phyloP scores from a whole-genome alignment of 2,329 filamentous ascomycete species.

The Fusarium verticillioides region DNA sequence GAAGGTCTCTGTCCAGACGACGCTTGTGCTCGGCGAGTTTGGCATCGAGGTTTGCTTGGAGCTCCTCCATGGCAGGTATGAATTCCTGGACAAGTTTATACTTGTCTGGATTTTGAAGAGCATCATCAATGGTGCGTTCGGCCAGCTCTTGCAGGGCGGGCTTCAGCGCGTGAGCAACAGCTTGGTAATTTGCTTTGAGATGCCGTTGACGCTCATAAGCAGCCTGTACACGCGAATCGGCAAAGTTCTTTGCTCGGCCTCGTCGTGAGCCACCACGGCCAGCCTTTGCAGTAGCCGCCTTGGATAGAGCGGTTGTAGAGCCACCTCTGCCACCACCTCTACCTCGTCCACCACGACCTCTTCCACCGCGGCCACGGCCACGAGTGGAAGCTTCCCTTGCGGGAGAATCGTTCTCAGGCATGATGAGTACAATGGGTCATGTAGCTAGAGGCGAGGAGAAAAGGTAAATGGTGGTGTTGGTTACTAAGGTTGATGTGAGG shows the following conservation, averaged over 20 bases:
- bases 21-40: constrained; percentile 48
- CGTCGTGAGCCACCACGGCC: constrained; percentile 55
- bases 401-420: constrained; percentile 54
- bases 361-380: constrained; percentile 51
- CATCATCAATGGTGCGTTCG: constrained; percentile 66
- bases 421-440: constrained; percentile 49
- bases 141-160: constrained; percentile 73
- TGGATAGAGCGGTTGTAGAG: constrained; percentile 48
- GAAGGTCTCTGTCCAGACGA: constrained; percentile 50
- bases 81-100: constrained; percentile 67
- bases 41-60: constrained; percentile 52
- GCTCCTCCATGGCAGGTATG: constrained; percentile 59
- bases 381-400: constrained; percentile 51
- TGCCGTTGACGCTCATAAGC: constrained; percentile 73
- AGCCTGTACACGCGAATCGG: constrained; percentile 65
- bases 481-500: constrained; percentile 4
- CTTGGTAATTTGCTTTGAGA: constrained; percentile 72
- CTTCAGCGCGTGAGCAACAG: constrained; percentile 71
- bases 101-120: constrained; percentile 64
- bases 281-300: constrained; percentile 51
- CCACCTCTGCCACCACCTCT: constrained; percentile 47
- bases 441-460: constrained; percentile 37
- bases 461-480: constrained; percentile 11
- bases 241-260: constrained; percentile 67
- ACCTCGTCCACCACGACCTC: constrained; percentile 47